These are phyloP conservation scores for Boletus rubroflammeus DNA, from an alignment of 768 basidiomycete genomes.

Conservation along the genomic window DNA sequence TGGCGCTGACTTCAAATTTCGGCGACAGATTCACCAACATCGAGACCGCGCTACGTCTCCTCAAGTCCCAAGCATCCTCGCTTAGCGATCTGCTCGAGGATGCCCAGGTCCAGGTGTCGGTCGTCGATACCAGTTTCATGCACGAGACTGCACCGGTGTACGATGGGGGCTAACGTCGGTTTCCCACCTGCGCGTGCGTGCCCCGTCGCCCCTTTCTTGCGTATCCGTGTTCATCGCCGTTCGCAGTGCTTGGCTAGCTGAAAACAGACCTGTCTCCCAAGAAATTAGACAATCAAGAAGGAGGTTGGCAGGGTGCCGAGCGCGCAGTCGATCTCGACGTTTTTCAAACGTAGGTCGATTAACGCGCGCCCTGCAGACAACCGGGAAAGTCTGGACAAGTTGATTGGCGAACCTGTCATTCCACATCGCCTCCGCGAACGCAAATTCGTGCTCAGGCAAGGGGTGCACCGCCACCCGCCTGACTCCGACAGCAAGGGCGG, in stretches of 20 bases:
- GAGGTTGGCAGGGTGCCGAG: too few species aligned
- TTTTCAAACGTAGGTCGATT: conserved; percentile 47
- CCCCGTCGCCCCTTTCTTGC: neutral
- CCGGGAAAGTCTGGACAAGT: conserved; percentile 35
- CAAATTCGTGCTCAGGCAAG: neutral
- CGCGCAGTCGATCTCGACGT: conserved; percentile 89
- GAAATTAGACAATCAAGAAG: too few species aligned
- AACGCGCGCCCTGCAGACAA: conserved; percentile 33
- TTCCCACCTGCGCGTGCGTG: conserved; percentile 77
- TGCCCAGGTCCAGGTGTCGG: conserved; percentile 27
- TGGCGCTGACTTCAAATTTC: too few species aligned
- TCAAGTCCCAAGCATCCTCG: conserved; percentile 39
- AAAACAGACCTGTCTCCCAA: conserved; percentile 65
- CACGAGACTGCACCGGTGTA: conserved; percentile 98
- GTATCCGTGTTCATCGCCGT: neutral
- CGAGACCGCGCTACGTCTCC: too few species aligned
- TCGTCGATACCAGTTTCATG: conserved; percentile 81
- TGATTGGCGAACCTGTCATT: conserved; percentile 23
- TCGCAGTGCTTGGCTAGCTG: conserved; percentile 37
- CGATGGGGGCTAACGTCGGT: conserved; percentile 72
- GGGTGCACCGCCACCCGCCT: too few species aligned
- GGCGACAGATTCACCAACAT: too few species aligned
- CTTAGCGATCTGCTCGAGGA: conserved; percentile 20
- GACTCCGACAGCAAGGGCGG: neutral
- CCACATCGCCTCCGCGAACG: neutral